phyloP scores from a whole-genome alignment of 2,329 filamentous ascomycete species.

The Calonectria hongkongensis region DNA sequence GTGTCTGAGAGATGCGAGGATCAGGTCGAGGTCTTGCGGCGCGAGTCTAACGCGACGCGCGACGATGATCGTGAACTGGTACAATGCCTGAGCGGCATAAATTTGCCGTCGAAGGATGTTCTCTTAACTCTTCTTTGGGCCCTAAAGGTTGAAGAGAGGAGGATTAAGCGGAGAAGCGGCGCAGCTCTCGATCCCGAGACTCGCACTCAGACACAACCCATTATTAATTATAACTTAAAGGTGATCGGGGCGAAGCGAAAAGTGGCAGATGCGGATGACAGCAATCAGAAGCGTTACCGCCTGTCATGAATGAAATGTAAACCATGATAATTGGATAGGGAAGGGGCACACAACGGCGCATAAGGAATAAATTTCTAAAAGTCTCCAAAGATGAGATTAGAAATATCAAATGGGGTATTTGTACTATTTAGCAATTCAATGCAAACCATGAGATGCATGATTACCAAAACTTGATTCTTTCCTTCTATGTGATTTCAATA shows the following conservation, averaged over 20 bases:
- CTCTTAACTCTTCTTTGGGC: slow-evolving; percentile 70
- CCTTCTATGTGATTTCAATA: not conserved
- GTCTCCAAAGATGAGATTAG: slow-evolving; percentile 45
- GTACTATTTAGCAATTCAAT: slow-evolving; percentile 50
- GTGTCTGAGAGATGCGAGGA: slow-evolving; percentile 75
- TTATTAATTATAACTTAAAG: slow-evolving; percentile 51
- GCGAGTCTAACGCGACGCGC: slow-evolving; percentile 61
- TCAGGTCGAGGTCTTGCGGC: slow-evolving; percentile 63
- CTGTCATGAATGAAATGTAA: slow-evolving; percentile 48
- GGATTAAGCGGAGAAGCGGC: slow-evolving; percentile 53
- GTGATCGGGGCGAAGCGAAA: slow-evolving; percentile 49
- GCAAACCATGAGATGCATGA: slow-evolving; percentile 45
- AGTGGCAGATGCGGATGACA: slow-evolving; percentile 40
- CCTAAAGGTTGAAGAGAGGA: slow-evolving; percentile 65
- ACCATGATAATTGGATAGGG: slow-evolving; percentile 39
- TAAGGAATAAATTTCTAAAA: slow-evolving; percentile 42
- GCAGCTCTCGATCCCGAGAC: slow-evolving; percentile 51
- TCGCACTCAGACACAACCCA: slow-evolving; percentile 52
- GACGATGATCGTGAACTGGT: slow-evolving; percentile 60
- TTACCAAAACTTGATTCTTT: not conserved
- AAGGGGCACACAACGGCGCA: slow-evolving; percentile 44
- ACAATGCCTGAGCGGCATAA: slow-evolving; percentile 60
- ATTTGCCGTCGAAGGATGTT: slow-evolving; percentile 68
- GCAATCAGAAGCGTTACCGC: slow-evolving; percentile 46
- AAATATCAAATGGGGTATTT: slow-evolving; percentile 42